Percentiles rank a stretch among this genome's conserved stretches.
Evolutionary conservation across 495 filamentous ascomycete species (phyloP).

Genomic region (Hypomontagnella submonticulosa): DNA sequence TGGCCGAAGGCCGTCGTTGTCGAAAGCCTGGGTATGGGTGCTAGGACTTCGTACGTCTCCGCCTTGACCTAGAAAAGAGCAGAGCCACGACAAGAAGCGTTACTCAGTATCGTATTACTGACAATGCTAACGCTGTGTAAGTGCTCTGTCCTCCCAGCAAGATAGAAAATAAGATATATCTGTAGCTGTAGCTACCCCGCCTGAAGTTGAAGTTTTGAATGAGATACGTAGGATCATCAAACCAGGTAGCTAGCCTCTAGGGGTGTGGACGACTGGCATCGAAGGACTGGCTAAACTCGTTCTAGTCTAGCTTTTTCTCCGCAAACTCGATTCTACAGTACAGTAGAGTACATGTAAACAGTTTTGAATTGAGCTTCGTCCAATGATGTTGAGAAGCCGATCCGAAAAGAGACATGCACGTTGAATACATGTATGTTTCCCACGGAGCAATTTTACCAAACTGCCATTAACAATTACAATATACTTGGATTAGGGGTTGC

Average conservation of each 20-base stretch:
- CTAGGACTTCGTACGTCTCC: neutral
- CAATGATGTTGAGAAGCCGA: constrained; percentile 36
- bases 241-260: constrained; percentile 10
- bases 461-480: neutral
- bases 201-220: constrained; percentile 13
- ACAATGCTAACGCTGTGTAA: neutral
- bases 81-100: neutral
- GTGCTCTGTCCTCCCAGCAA: constrained; percentile 8
- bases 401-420: constrained; percentile 31
- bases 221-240: constrained; percentile 18
- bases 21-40: neutral
- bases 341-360: too few relatives aligned
- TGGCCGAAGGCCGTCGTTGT: too few relatives aligned
- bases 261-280: constrained; percentile 18
- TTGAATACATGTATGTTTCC: constrained; percentile 16
- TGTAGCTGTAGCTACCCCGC: constrained; percentile 37
- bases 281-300: constrained; percentile 25
- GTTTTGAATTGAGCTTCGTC: constrained; percentile 22
- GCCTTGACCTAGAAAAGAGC: neutral
- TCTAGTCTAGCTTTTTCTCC: constrained; percentile 26
- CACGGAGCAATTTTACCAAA: neutral
- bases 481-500: neutral
- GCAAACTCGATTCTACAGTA: constrained; percentile 16
- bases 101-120: neutral
- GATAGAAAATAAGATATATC: neutral